Base-by-base conservation (phyloP, 2,329 filamentous ascomycete species). In the Ophioceras dolichostomum region DNA sequence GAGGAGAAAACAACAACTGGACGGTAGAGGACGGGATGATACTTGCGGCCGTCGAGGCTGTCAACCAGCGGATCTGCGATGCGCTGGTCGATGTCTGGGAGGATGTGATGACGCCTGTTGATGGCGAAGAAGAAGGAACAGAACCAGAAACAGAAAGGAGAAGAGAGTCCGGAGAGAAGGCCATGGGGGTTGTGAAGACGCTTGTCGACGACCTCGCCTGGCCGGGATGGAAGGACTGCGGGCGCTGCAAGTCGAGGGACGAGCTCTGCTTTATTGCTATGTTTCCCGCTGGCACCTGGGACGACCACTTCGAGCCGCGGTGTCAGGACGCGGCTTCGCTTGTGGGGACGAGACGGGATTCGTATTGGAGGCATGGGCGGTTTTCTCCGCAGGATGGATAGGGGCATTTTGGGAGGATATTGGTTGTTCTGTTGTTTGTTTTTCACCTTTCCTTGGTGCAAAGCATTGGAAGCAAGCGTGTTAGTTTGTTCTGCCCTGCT, bases 21-120 rank as follows among this genome's bases (percentile, higher is more conserved):
- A 69, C 64, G 2, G 21, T 45, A 3, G 54, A 62, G 22, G 70
- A 73, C 42, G 37, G 48, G 3, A 47, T 71, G 14, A 60, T 73
- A n/a, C 50, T 61, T 35, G 49, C 58, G 1, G 64, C 67, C 1
- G 42, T 73, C 14, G 43, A 52, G 10, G 49, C 48, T 2, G 63
- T 69, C 10, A 54, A 57, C 4, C 30, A 43, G 2, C 45, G 49
- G 1, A 61, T 70, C 10, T 70, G 68, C 48, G 33, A 39, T 3
- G 30, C 49, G 7, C 43, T 61, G 1, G 55, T 58, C 31, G 33
- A 49, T 2, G 47, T 51, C 0, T 53, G 51, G 2, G 31, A 45
- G 13, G 20, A 53, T 3, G 39, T 60, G 29, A 18, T 2, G n/a
- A 10, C 3, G 10, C 8, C 8, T 43, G n/a, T n/a, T n/a, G n/a